Evolutionary conservation across 1,284 basidiomycete genomes (phyloP).

Genomic region (Tetrapyrgos nigripes): DNA sequence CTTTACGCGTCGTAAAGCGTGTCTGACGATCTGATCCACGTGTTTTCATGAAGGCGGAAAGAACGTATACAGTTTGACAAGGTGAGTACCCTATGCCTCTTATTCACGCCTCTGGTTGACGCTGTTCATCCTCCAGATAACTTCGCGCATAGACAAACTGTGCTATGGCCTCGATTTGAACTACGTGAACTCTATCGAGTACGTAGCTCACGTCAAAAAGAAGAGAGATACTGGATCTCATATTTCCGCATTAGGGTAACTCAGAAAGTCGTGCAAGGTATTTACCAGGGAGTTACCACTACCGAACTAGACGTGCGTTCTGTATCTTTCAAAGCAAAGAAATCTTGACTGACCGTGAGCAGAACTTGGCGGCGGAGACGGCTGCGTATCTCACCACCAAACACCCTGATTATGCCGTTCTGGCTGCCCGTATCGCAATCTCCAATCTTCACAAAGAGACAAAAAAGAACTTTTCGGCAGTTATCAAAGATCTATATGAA

Average conservation of each 20-base stretch:
- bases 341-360: slow-evolving; percentile 11
- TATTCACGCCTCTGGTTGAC: slow-evolving; percentile 20
- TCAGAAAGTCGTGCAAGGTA: slow-evolving; percentile 94
- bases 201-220: no score
- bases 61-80: slow-evolving; percentile 90
- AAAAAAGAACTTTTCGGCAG: slow-evolving; percentile 94
- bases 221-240: no score
- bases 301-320: slow-evolving; percentile 91
- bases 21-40: slow-evolving; percentile 30
- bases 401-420: slow-evolving; percentile 97
- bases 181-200: slow-evolving; percentile 95
- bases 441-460: slow-evolving; percentile 99
- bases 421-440: slow-evolving; percentile 97
- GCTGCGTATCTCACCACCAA: slow-evolving; percentile 97
- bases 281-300: slow-evolving; percentile 95
- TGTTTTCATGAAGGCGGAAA: slow-evolving; percentile 62
- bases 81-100: slow-evolving; percentile 45
- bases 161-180: slow-evolving; percentile 96
- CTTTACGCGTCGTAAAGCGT: not conserved
- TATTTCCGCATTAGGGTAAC: slow-evolving; percentile 64
- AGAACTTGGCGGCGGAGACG: slow-evolving; percentile 96
- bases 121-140: slow-evolving; percentile 64
- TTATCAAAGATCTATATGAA: slow-evolving; percentile 89
- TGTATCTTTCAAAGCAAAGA: not conserved
- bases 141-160: slow-evolving; percentile 91